Base-by-base conservation (phyloP, 2,329 filamentous ascomycete genomes). In the Coniella lustricola region DNA sequence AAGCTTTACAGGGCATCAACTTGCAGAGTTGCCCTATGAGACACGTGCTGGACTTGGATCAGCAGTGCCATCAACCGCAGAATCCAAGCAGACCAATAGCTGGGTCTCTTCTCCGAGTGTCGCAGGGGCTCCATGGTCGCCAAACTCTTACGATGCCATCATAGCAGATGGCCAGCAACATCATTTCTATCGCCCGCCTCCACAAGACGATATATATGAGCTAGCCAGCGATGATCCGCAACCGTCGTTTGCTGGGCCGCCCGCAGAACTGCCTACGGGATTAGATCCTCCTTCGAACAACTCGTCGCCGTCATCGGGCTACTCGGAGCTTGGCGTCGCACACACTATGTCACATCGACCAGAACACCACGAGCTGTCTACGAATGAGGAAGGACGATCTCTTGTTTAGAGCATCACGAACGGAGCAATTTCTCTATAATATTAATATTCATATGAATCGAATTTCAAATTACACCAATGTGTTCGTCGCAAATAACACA, bases 241-340 rank as follows among this genome's bases (percentile, higher is more conserved):
- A 12, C 5, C 39, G 14, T 32, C 42, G 17, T 12, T 34, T 21
- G 53, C 47, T 18, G 37, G 31, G 1, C 18, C 37, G 29, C 56
- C 57, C 1, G 56, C 54, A 10, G 62, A 64, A 53, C 60, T 64
- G 56, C 59, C 59, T 0, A 55, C 55, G 8, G 52, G 54, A 12
- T 53, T 56, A 1, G 44, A 56, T 3, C 49, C 32, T 29, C 43
- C 47, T 16, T 48, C 46, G 18, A 25, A 41, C 7, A 16, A 12
- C 3, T 37, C 33, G 12, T 46, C 50, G 22, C 46, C 46, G 14
- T 5, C 37, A 9, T 46, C 42, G 20, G 29, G 46, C 34, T 52
- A 46, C 21, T 46, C 42, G 7, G 43, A 38, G 13, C 29, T 32
- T 8, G 40, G 46, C 21, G 38, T 43, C 18, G 38, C 40, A 12